These are phyloP conservation scores for Wickerhamomyces queroliae DNA, from an alignment of 805 yeast species.

Conservation along the genomic window DNA sequence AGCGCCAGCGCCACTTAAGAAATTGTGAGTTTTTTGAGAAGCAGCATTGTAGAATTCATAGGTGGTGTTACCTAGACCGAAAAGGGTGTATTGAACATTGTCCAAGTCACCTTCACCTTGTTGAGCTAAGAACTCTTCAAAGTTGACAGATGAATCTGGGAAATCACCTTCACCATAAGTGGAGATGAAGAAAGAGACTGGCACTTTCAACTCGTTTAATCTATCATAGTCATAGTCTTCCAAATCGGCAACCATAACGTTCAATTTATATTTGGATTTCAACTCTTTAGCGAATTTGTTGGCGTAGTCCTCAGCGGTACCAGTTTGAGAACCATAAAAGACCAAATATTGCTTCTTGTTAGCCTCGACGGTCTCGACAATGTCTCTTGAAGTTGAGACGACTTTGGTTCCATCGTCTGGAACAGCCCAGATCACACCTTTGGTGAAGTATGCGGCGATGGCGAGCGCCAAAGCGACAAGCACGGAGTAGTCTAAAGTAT, in stretches of 20 bases:
- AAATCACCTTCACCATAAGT: constrained; percentile 99
- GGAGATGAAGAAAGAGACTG: constrained; percentile 77
- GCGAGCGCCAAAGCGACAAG: constrained; percentile 63
- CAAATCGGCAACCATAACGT: constrained; percentile 80
- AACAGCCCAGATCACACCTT: constrained; percentile 46
- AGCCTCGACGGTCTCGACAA: constrained; percentile 48
- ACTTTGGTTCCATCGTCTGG: constrained; percentile 29
- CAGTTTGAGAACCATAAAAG: constrained; percentile 93
- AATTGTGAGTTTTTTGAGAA: constrained; percentile 53
- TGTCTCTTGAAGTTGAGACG: constrained; percentile 44
- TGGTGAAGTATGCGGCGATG: constrained; percentile 59
- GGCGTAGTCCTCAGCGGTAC: constrained; percentile 97
- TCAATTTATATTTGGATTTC: constrained; percentile 71
- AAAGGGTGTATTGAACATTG: constrained; percentile 62
- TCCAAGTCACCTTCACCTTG: constrained; percentile 50
- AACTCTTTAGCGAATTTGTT: constrained; percentile 86
- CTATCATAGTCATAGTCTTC: constrained; percentile 85
- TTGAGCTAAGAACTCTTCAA: constrained; percentile 59
- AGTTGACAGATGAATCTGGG: constrained; percentile 86
- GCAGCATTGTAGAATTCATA: constrained; percentile 89
- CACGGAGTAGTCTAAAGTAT: constrained; percentile 66
- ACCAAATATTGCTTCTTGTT: constrained; percentile 74
- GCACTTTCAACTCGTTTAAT: constrained; percentile 54
- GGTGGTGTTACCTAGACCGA: constrained; percentile 93
- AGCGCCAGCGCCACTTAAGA: constrained; percentile 62